Evolutionary conservation across 2,329 filamentous ascomycete genomes (phyloP), one percentile per base, ranked within the genome.

Genomic region (Sclerotinia spermophila): DNA sequence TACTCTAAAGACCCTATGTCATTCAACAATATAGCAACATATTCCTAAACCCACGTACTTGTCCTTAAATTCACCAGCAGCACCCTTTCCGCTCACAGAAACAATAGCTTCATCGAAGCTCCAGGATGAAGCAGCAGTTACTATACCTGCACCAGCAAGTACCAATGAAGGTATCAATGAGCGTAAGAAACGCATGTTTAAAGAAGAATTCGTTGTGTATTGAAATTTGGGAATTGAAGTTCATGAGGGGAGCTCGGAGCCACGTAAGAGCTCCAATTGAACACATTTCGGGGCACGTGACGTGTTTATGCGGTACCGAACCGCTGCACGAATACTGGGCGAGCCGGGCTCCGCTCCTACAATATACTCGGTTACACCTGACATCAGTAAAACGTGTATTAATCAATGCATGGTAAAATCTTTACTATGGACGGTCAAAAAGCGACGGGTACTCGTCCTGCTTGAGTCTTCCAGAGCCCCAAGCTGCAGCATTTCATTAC

Each of bases 71-170:
- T 72, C 75, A 21, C 74, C 74, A 73, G 84, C 85, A 72, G 83
- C 86, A 73, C 84, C 85, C 82, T 90, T 90, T 81, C 84, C 82
- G 74, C 84, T 83, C 71, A 94, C 84, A 13, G 88, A 85, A 74
- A 94, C 83, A 72, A 86, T 88, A 74, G 86, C 92, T 81, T 94
- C 91, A 74, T 91, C 86, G 77, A 94, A 94, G 70, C 85, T 85
- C 92, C 92, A 95, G 33, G 87, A 86, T 61, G 82, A 82, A 76
- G 81, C 81, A 67, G 84, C 84, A 30, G 75, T 72, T 56, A 74
- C 75, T 6, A 81, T 79, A 33, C 82, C 83, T 67, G 81, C 81
- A 72, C 80, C 78, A 38, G 80, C 78, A 33, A 83, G 77, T 58
- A 84, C 75, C 33, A 83, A 74, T 48, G 82, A 82, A 72, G 82